Evolutionary conservation across 345 rosid genomes (phyloP).

Genomic region (Limnanthes douglasii): DNA sequence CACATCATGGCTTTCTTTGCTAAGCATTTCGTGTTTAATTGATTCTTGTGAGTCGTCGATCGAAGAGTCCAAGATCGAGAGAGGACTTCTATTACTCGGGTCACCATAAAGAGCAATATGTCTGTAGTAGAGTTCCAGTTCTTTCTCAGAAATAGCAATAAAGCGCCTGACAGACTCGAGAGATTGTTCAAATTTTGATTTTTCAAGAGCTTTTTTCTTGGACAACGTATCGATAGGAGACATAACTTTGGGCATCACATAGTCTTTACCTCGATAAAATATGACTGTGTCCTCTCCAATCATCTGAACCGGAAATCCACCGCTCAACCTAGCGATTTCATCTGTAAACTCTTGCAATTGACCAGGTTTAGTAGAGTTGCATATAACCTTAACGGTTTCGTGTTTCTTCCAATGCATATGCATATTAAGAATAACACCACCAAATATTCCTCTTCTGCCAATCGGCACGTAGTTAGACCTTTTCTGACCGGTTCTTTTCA

Average conservation of each 20-base stretch:
- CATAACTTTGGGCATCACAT: slow-evolving; percentile 87
- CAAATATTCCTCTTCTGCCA: slow-evolving; percentile 86
- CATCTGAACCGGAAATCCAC: slow-evolving; percentile 68
- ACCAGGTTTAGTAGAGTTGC: slow-evolving; percentile 73
- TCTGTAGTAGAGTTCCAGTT: slow-evolving; percentile 60
- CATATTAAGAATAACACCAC: slow-evolving; percentile 92
- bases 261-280: slow-evolving; percentile 73
- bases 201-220: slow-evolving; percentile 84
- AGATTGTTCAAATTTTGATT: slow-evolving; percentile 81
- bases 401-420: slow-evolving; percentile 93
- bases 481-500: slow-evolving; percentile 86
- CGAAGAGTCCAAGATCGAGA: slow-evolving; percentile 29
- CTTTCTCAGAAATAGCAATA: slow-evolving; percentile 66
- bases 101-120: slow-evolving; percentile 69
- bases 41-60: slow-evolving; percentile 14
- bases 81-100: slow-evolving; percentile 39
- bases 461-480: slow-evolving; percentile 67
- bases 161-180: slow-evolving; percentile 70
- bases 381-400: slow-evolving; percentile 87
- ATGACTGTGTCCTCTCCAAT: slow-evolving; percentile 63
- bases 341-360: slow-evolving; percentile 45
- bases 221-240: slow-evolving; percentile 81
- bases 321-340: slow-evolving; percentile 79
- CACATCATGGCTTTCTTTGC: slow-evolving; percentile 9
- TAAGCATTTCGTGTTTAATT: slow-evolving; percentile 5